phyloP scores from a whole-genome alignment of 2,329 filamentous ascomycete species.

The Onygenales sp. region DNA sequence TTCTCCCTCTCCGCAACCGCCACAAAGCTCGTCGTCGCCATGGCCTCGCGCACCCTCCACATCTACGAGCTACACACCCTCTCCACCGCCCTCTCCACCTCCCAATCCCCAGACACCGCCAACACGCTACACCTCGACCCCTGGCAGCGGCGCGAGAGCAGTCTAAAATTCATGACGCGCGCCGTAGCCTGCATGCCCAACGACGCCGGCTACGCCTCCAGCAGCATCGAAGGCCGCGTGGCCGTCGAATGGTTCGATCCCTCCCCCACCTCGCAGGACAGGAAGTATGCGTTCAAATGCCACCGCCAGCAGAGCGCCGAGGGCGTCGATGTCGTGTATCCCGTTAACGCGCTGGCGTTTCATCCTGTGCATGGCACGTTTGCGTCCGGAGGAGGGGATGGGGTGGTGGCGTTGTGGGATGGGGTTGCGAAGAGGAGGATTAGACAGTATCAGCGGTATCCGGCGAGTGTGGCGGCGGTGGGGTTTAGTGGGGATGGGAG shows the following conservation, averaged over 20 bases:
- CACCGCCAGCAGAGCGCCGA: constrained; percentile 55
- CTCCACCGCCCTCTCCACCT: constrained; percentile 40
- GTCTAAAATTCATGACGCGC: constrained; percentile 90
- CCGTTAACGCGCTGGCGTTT: constrained; percentile 82
- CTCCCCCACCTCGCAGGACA: constrained; percentile 70
- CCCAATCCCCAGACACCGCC: constrained; percentile 16
- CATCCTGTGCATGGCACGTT: constrained; percentile 77
- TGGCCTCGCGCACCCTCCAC: constrained; percentile 86
- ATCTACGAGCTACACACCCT: constrained; percentile 82
- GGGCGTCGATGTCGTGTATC: constrained; percentile 74
- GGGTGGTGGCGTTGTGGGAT: constrained; percentile 89
- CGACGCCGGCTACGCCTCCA: constrained; percentile 85
- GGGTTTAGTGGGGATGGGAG: constrained; percentile 70
- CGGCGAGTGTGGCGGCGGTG: constrained; percentile 66
- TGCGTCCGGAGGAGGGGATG: constrained; percentile 80
- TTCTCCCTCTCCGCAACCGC: constrained; percentile 72
- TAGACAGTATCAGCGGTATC: constrained; percentile 77
- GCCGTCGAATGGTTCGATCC: constrained; percentile 98
- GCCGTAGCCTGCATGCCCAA: constrained; percentile 94
- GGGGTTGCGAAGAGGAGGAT: constrained; percentile 82
- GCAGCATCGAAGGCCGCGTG: constrained; percentile 87
- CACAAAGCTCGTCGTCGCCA: constrained; percentile 86
- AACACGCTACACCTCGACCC: constrained; percentile 54
- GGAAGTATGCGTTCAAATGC: constrained; percentile 98
- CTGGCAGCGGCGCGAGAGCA: constrained; percentile 90